These are phyloP conservation scores for Pisolithus sp. DNA, from an alignment of 768 basidiomycete genomes.

Conservation along the genomic window DNA sequence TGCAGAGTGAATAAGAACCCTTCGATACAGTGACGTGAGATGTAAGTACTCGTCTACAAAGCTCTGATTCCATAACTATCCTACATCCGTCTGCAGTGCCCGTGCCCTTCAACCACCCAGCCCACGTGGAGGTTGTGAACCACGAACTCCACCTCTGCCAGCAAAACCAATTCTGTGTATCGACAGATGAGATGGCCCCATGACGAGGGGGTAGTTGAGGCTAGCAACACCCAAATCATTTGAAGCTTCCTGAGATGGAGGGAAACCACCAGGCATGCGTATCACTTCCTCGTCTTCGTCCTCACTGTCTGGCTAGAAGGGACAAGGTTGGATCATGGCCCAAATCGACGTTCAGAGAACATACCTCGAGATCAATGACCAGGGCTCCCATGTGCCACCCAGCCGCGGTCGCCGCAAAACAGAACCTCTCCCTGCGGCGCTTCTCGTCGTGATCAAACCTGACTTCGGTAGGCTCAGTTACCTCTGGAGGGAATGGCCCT, in stretches of 20 bases:
- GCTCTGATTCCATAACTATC: not conserved
- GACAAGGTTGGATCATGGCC: constrained; percentile 1
- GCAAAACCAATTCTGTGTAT: constrained; percentile 55
- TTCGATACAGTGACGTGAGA: not conserved
- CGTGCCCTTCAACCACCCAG: constrained; percentile 8
- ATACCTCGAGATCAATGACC: constrained; percentile 76
- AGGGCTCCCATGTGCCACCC: constrained; percentile 94
- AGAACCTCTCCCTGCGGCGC: constrained; percentile 54
- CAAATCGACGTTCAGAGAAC: not conserved
- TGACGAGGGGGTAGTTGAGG: constrained; percentile 4
- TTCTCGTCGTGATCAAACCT: constrained; percentile 58
- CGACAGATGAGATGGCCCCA: constrained; percentile 7
- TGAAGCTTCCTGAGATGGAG: constrained; percentile 13
- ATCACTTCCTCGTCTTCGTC: constrained; percentile 29
- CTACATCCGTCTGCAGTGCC: constrained; percentile 3
- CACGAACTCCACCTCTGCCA: constrained; percentile 40
- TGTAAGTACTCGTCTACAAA: not conserved
- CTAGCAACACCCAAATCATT: constrained; percentile 6
- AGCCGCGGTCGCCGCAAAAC: constrained; percentile 71
- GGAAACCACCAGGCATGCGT: constrained; percentile 31
- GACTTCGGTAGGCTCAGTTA: constrained; percentile 61
- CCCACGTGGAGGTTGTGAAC: constrained; percentile 16
- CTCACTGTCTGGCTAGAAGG: constrained; percentile 24
- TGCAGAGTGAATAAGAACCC: not conserved
- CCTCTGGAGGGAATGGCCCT: constrained; percentile 31